These are phyloP conservation scores for Termitomyces sp. DNA, from an alignment of 768 basidiomycete species.

Conservation along the genomic window DNA sequence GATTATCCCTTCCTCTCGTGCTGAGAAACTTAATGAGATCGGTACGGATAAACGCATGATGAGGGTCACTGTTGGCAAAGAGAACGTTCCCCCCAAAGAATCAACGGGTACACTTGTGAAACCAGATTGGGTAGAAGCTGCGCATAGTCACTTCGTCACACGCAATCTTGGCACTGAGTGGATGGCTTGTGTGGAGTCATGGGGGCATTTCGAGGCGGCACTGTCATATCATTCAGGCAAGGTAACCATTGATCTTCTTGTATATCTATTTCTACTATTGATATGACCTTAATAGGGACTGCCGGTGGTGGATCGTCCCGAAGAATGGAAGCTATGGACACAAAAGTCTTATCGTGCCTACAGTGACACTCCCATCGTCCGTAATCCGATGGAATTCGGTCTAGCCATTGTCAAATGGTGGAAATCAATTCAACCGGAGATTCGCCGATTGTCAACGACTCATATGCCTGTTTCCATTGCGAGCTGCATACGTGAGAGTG, in stretches of 20 bases:
- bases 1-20: not conserved
- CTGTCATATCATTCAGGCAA: not conserved
- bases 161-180: slow-evolving; percentile 8
- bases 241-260: not conserved
- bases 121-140: not conserved
- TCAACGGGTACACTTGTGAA: not conserved
- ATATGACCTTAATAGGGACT: not conserved
- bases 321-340: slow-evolving; percentile 14
- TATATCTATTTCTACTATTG: too few relatives aligned
- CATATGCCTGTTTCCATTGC: too few relatives aligned
- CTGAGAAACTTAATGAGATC: not conserved
- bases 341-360: slow-evolving; percentile 1
- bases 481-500: too few relatives aligned
- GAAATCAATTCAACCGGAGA: slow-evolving; percentile 10
- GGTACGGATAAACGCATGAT: not conserved
- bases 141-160: slow-evolving; percentile 1
- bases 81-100: not conserved
- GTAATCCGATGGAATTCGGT: too few relatives aligned
- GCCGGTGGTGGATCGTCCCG: not conserved
- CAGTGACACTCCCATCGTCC: slow-evolving; percentile 1
- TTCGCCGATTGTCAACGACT: not conserved
- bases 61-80: not conserved
- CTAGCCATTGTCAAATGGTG: slow-evolving; percentile 11
- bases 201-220: not conserved
- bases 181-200: slow-evolving; percentile 5